Base-by-base conservation (phyloP, 2,329 filamentous ascomycete species). In the Bimuria novae-zelandiae region DNA sequence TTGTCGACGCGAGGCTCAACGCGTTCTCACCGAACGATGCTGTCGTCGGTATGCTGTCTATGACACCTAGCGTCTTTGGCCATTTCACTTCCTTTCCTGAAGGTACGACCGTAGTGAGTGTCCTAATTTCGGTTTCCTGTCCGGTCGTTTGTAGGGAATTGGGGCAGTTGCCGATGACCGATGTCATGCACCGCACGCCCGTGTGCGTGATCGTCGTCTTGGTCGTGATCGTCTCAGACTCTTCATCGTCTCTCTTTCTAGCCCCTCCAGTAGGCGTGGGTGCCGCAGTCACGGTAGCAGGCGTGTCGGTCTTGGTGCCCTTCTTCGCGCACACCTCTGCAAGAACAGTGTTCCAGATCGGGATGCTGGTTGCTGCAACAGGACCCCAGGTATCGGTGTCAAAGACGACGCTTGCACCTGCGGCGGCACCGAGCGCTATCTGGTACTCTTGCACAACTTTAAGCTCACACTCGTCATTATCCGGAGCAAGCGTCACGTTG, bases 301-400 rank as follows among this genome's bases (percentile, higher is more conserved):
- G 51, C 12, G 27, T n/a, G 7, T 11, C 25, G 11, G 52, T 59
- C 14, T 51, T 43, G 7, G 49, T 56, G 4, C 49, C 64, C 3
- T 64, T 62, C 3, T 67, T 57, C 0, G 74, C 76, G 58, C 81
- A 84, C 1, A 67, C 68, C 22, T 76, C 70, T 0, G 73, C 72
- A 0, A 84, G 59, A 0, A 78, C 81, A 0, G 82, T 85, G 59
- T 78, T 82, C 58, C 76, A 85, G 35, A 86, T 72, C 0, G 82
- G 79, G 2, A 79, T 74, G 10, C 77, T 75, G 0, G 77, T 80
- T 17, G 69, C 63, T 0, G 80, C 76, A 0, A 73, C 64, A 0
- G 81, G 81, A 0, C 82, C 83, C 80, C 80, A 86, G 0, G 76
- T 79, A 12, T 77, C 60, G 0, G 60, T 56, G 1, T 67, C 69